Evolutionary conservation across 352 stramenopile genomes (phyloP).

Genomic region (Globisporangium viniferum): DNA sequence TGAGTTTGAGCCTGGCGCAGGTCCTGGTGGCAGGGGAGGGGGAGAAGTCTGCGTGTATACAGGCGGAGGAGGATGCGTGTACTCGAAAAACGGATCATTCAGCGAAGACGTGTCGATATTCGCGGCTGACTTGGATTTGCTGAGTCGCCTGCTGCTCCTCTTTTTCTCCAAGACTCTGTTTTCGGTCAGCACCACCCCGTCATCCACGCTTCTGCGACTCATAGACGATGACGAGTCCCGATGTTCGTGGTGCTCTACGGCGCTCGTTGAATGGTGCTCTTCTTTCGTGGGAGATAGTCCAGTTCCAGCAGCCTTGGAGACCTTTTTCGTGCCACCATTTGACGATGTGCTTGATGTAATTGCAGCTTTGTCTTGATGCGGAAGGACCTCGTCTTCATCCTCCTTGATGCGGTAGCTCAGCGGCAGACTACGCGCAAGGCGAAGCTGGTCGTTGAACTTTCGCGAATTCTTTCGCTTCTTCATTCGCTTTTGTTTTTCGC

Average conservation of each 20-base stretch:
- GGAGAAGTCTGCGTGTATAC: neutral
- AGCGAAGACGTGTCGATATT: slow-evolving; percentile 57
- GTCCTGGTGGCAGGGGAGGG: neutral
- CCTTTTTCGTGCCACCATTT: neutral
- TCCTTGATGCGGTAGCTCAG: slow-evolving; percentile 55
- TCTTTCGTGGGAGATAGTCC: neutral
- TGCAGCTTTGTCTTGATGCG: neutral
- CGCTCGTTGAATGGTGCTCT: neutral
- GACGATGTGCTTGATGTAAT: neutral
- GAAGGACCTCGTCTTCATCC: slow-evolving; percentile 19
- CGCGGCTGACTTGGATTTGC: slow-evolving; percentile 53
- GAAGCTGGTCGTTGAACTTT: slow-evolving; percentile 70
- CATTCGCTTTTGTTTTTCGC: slow-evolving; percentile 40
- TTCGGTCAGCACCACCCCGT: slow-evolving; percentile 1
- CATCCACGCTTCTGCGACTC: slow-evolving; percentile 14
- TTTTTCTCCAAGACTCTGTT: slow-evolving; percentile 13
- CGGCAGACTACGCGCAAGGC: slow-evolving; percentile 47
- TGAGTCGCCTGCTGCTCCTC: slow-evolving; percentile 31
- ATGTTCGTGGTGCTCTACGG: neutral
- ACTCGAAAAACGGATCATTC: slow-evolving; percentile 3
- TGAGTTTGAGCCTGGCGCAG: neutral
- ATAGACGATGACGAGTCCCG: neutral
- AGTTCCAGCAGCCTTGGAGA: neutral
- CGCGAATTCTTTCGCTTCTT: slow-evolving; percentile 66
- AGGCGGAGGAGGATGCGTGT: neutral